Evolutionary conservation across 768 basidiomycete species (phyloP).

Genomic region (Rhodotorula kratochvilovae): DNA sequence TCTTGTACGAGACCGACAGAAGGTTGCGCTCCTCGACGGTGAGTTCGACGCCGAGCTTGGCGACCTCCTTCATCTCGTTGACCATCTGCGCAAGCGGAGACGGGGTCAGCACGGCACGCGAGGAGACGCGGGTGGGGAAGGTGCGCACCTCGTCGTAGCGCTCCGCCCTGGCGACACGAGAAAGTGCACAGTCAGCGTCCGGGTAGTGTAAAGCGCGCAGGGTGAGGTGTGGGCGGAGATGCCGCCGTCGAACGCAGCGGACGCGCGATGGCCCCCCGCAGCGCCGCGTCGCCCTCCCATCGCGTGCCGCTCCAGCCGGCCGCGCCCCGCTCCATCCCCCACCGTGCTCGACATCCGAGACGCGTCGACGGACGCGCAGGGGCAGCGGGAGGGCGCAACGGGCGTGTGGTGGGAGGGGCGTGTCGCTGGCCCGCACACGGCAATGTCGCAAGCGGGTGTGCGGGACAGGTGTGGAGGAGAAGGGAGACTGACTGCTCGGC

Average conservation of each 20-base stretch:
- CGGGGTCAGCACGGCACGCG: not conserved
- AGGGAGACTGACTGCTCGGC: constrained; percentile 28
- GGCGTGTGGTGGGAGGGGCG: not conserved
- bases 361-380: not conserved
- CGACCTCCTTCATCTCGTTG: constrained; percentile 42
- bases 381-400: not conserved
- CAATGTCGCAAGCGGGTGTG: not conserved
- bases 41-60: constrained; percentile 74
- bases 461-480: not conserved
- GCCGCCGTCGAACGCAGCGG: too few relatives aligned
- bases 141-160: constrained; percentile 36
- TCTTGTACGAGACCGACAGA: constrained; percentile 99
- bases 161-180: constrained; percentile 9
- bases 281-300: not conserved
- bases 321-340: too few relatives aligned
- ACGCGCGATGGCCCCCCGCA: too few relatives aligned
- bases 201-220: not conserved
- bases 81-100: constrained; percentile 16
- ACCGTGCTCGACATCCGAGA: not conserved
- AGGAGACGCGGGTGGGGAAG: not conserved
- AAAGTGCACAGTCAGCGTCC: not conserved
- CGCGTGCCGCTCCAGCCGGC: not conserved
- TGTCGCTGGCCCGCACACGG: not conserved
- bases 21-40: constrained; percentile 98
- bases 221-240: not conserved